phyloP scores from a whole-genome alignment of 768 basidiomycete species.

The Russula compacta region DNA sequence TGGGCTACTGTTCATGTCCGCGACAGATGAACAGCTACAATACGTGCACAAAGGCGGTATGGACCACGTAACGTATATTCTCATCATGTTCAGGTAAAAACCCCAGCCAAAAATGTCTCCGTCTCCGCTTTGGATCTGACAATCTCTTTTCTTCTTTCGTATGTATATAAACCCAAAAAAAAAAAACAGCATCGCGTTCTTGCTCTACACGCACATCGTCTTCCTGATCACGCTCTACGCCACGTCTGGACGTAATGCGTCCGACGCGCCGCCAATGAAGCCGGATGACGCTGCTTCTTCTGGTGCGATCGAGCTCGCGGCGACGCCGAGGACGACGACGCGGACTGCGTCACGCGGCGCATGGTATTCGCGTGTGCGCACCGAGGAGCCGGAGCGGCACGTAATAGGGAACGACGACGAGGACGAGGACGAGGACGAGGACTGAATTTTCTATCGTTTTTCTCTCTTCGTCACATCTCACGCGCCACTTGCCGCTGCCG shows the following conservation, averaged over 20 bases:
- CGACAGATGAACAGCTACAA: slow-evolving; percentile 82
- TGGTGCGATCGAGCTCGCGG: slow-evolving; percentile 37
- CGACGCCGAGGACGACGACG: slow-evolving; percentile 21
- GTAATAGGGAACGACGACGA: slow-evolving; percentile 46
- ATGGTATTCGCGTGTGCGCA: slow-evolving; percentile 62
- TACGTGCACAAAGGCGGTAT: slow-evolving; percentile 63
- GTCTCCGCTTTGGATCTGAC: neutral
- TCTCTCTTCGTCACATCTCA: too few relatives aligned
- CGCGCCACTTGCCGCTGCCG: too few relatives aligned
- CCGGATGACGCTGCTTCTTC: slow-evolving; percentile 1
- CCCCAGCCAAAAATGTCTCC: neutral
- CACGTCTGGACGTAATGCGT: slow-evolving; percentile 50
- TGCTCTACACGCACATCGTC: slow-evolving; percentile 65
- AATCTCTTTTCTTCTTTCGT: neutral
- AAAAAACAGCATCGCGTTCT: slow-evolving; percentile 64
- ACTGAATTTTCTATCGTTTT: neutral
- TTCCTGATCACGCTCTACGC: slow-evolving; percentile 62
- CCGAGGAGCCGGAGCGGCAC: slow-evolving; percentile 33
- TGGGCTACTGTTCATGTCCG: slow-evolving; percentile 80
- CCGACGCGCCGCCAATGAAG: slow-evolving; percentile 17
- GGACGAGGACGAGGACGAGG: slow-evolving; percentile 11
- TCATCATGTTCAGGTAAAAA: slow-evolving; percentile 78
- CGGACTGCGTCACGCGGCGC: slow-evolving; percentile 30
- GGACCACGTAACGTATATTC: slow-evolving; percentile 87
- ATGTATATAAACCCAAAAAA: too few relatives aligned